A percentile compares a stretch with the other conserved stretches of the same genome.
phyloP scores from a whole-genome alignment of 1,284 basidiomycete species.

The Microbotryum intermedium region DNA sequence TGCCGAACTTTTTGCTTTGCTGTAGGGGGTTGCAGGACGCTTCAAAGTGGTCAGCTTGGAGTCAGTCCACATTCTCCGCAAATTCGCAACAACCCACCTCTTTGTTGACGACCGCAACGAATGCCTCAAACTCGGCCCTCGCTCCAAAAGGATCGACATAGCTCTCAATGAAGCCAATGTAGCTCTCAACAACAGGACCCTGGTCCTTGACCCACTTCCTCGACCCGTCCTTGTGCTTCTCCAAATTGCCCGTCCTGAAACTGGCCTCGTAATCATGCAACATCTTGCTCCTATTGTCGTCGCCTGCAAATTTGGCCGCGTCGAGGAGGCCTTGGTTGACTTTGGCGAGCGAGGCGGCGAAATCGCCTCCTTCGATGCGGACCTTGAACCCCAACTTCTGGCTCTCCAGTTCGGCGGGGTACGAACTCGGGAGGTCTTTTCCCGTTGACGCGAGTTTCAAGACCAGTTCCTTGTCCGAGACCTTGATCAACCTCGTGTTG shows the following conservation, averaged over 20 bases:
- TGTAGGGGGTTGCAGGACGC: slow-evolving; percentile 42
- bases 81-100: neutral
- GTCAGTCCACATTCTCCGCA: too few relatives aligned
- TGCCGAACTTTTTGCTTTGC: slow-evolving; percentile 68
- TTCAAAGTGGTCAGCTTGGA: neutral
- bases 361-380: slow-evolving; percentile 56
- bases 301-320: slow-evolving; percentile 53
- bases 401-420: slow-evolving; percentile 44
- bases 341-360: slow-evolving; percentile 46
- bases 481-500: slow-evolving; percentile 70
- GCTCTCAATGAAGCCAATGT: slow-evolving; percentile 56
- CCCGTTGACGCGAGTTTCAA: slow-evolving; percentile 63
- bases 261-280: slow-evolving; percentile 64
- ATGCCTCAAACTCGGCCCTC: slow-evolving; percentile 76
- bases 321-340: slow-evolving; percentile 53
- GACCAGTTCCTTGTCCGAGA: slow-evolving; percentile 49
- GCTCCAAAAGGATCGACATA: slow-evolving; percentile 61
- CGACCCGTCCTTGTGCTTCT: slow-evolving; percentile 65
- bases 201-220: slow-evolving; percentile 74
- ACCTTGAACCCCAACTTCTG: slow-evolving; percentile 50
- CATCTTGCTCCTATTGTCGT: slow-evolving; percentile 62
- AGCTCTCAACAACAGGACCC: slow-evolving; percentile 75
- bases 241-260: slow-evolving; percentile 66
- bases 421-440: slow-evolving; percentile 40
- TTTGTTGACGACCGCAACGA: slow-evolving; percentile 63